Conservation (phyloP, 805 yeast genomes). For the Saccharomycopsis sp. region DNA sequence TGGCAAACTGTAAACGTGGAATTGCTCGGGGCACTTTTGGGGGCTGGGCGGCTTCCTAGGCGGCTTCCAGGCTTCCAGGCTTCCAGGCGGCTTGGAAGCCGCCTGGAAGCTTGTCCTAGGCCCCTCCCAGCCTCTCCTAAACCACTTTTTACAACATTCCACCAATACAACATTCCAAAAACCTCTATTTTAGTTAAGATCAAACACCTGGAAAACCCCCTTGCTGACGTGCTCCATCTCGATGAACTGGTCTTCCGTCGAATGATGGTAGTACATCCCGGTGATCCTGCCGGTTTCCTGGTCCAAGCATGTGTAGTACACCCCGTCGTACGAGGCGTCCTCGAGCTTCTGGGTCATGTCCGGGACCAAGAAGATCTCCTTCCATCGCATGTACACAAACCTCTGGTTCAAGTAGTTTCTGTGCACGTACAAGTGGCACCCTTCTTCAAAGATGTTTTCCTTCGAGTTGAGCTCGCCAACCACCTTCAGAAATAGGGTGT, state of each 20-base stretch:
- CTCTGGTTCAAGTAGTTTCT: slow-evolving; percentile 32
- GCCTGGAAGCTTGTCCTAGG: too few species aligned
- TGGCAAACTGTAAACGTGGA: too few species aligned
- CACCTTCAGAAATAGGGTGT: slow-evolving; percentile 12
- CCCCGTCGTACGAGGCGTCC: slow-evolving; percentile 87
- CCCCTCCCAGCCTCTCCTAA: too few species aligned
- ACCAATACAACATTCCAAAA: neutral
- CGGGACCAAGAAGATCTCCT: slow-evolving; percentile 78
- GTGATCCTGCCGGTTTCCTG: slow-evolving; percentile 64
- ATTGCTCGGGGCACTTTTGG: too few species aligned
- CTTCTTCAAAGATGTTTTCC: neutral
- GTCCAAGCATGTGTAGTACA: slow-evolving; percentile 79
- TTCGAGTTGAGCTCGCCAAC: neutral
- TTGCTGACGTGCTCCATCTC: slow-evolving; percentile 48
- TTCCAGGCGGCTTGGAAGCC: too few species aligned
- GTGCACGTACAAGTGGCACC: slow-evolving; percentile 21
- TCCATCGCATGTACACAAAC: slow-evolving; percentile 86
- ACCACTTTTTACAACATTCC: too few species aligned
- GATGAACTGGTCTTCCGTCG: slow-evolving; percentile 75
- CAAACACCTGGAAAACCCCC: slow-evolving; percentile 27
- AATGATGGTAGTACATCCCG: slow-evolving; percentile 76
- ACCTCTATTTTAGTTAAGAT: slow-evolving; percentile 6
- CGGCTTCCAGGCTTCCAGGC: too few species aligned
- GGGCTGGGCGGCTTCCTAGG: too few species aligned
- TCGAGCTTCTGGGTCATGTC: slow-evolving; percentile 45